phyloP scores from a whole-genome alignment of 1,284 basidiomycete genomes.

The Omphalotus olearius region DNA sequence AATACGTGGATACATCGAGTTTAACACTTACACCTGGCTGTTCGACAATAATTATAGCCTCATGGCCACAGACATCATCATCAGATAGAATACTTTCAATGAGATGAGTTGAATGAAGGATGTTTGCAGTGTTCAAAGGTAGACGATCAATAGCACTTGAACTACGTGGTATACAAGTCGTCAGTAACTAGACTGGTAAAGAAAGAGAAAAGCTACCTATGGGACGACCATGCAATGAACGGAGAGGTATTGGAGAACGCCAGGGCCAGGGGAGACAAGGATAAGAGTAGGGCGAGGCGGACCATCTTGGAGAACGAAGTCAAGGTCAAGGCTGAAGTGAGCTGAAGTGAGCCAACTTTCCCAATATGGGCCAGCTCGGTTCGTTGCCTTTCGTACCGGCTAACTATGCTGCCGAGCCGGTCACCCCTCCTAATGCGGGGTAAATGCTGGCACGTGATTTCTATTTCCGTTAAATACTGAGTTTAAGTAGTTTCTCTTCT shows the following conservation, averaged over 20 bases:
- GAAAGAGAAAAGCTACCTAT: slow-evolving; percentile 34
- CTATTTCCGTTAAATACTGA: neutral
- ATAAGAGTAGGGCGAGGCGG: slow-evolving; percentile 16
- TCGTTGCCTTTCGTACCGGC: neutral
- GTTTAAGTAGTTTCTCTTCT: neutral
- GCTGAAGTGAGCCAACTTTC: neutral
- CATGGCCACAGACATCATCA: slow-evolving; percentile 52
- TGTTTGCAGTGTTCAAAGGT: slow-evolving; percentile 25
- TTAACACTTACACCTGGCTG: slow-evolving; percentile 57
- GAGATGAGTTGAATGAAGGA: slow-evolving; percentile 29
- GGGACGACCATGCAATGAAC: slow-evolving; percentile 67
- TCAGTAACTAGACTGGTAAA: neutral
- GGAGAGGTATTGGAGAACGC: slow-evolving; percentile 61
- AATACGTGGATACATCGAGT: neutral
- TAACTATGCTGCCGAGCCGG: neutral
- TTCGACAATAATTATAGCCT: slow-evolving; percentile 61
- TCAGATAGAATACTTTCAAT: slow-evolving; percentile 41
- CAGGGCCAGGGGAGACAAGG: slow-evolving; percentile 40
- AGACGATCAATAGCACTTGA: slow-evolving; percentile 42
- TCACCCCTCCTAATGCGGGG: slow-evolving; percentile 1
- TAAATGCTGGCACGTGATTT: slow-evolving; percentile 5
- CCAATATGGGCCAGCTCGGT: neutral
- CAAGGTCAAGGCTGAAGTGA: neutral
- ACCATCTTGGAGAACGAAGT: slow-evolving; percentile 12
- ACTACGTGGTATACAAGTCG: slow-evolving; percentile 26